Conservation (phyloP, 192 early-diverging fungal genomes). For the Backusella liffmaniae region DNA sequence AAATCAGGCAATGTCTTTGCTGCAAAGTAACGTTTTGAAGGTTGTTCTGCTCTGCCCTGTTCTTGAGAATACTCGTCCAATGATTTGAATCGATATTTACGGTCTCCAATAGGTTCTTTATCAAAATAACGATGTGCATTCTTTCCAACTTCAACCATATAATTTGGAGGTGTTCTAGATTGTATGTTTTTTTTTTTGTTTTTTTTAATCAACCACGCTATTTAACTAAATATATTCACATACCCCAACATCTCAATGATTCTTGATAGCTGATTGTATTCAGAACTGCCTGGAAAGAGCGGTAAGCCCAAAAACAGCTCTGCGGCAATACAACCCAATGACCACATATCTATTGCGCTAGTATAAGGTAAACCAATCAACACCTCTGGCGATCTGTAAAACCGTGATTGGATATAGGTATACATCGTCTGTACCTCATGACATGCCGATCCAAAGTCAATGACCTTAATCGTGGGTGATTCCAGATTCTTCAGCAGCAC, state of each 20-base stretch:
- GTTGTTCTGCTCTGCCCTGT: conserved; percentile 81
- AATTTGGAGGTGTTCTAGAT: conserved; percentile 71
- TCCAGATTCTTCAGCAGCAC: conserved; percentile 87
- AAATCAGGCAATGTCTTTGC: conserved; percentile 87
- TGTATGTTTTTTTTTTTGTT: neutral
- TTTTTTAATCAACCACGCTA: neutral
- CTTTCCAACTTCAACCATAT: conserved; percentile 95
- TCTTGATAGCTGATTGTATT: conserved; percentile 93
- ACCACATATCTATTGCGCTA: conserved; percentile 98
- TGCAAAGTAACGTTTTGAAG: conserved; percentile 89
- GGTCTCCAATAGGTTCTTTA: conserved; percentile 23
- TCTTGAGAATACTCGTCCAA: conserved; percentile 83
- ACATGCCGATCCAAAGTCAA: conserved; percentile 99
- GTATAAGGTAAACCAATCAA: conserved; percentile 92
- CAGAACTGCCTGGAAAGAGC: conserved; percentile 94
- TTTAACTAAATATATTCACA: neutral
- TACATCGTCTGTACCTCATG: conserved; percentile 93
- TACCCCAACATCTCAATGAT: conserved; percentile 93
- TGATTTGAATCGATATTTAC: conserved; percentile 20
- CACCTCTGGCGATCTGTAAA: conserved; percentile 96
- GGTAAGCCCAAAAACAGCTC: conserved; percentile 95
- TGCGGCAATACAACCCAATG: conserved; percentile 94
- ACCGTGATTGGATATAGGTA: conserved; percentile 98
- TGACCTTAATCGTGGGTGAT: conserved; percentile 93
- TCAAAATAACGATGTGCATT: conserved; percentile 86